Percentiles rank a stretch among this genome's conserved stretches.
phyloP scores from a whole-genome alignment of 768 basidiomycete species.

The Boletus subcaerulescens region DNA sequence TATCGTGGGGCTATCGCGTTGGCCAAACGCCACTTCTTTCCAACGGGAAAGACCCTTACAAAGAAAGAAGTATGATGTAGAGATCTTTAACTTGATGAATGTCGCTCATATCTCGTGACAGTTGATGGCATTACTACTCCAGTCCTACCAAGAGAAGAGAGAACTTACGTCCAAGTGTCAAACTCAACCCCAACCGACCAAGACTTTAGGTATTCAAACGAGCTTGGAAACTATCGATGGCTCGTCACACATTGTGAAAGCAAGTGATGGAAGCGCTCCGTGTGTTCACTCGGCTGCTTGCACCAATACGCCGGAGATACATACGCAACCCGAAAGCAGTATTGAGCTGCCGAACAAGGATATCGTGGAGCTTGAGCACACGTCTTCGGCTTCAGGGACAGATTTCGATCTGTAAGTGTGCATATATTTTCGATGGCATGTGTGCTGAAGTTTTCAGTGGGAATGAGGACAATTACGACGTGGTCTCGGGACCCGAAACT shows the following conservation, averaged over 20 bases:
- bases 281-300: background rate
- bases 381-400: background rate
- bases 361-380: background rate
- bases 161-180: constrained; percentile 5
- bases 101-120: constrained; percentile 4
- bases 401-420: constrained; percentile 10
- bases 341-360: background rate
- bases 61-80: constrained; percentile 24
- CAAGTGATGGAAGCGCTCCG: background rate
- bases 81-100: background rate
- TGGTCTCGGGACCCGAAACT: background rate
- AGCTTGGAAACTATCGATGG: constrained; percentile 4
- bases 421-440: background rate
- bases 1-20: constrained; percentile 29
- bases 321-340: background rate
- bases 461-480: background rate
- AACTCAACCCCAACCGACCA: constrained; percentile 1
- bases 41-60: constrained; percentile 20
- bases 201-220: constrained; percentile 22
- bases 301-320: background rate
- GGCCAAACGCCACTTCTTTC: constrained; percentile 28
- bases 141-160: constrained; percentile 23
- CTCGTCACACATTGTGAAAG: background rate
- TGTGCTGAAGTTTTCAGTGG: background rate
- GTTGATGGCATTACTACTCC: constrained; percentile 25